A percentile compares a stretch with the other conserved stretches of the same genome.
phyloP scores from a whole-genome alignment of 257 asterid genomes.

The Solanum chiquidenum region DNA sequence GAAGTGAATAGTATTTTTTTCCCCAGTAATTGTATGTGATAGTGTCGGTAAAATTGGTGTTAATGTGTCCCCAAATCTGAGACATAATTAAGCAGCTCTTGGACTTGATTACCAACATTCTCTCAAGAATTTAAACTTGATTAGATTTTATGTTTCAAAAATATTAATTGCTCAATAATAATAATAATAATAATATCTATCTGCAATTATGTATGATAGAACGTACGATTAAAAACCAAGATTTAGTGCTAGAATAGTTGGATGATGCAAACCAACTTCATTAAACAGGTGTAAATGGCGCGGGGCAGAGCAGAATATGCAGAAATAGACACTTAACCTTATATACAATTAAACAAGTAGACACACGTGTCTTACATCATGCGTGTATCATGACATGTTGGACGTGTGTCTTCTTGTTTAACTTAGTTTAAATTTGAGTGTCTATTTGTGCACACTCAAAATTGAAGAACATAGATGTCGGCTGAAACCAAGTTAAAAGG shows the following conservation, averaged over 20 bases:
- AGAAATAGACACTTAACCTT: too few relatives aligned
- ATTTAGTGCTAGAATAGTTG: too few relatives aligned
- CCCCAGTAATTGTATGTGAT: background rate
- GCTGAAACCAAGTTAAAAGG: too few relatives aligned
- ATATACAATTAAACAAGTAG: too few relatives aligned
- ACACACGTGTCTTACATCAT: background rate
- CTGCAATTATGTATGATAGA: background rate
- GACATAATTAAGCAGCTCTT: background rate
- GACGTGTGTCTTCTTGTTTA: too few relatives aligned
- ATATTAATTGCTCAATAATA: background rate
- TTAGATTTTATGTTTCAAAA: background rate
- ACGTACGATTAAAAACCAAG: too few relatives aligned
- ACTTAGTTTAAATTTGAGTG: too few relatives aligned
- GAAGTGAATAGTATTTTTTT: background rate
- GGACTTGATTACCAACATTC: background rate
- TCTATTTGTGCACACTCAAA: background rate
- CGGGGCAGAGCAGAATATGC: fast-evolving
- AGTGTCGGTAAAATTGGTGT: background rate
- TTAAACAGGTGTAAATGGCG: background rate
- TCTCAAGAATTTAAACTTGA: background rate
- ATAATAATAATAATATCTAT: background rate
- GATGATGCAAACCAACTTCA: background rate
- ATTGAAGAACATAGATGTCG: fast-evolving
- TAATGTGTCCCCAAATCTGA: background rate
- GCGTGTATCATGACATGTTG: too few relatives aligned